phyloP scores from a whole-genome alignment of 257 asterid species.

The Nicotiana benthamiana region DNA sequence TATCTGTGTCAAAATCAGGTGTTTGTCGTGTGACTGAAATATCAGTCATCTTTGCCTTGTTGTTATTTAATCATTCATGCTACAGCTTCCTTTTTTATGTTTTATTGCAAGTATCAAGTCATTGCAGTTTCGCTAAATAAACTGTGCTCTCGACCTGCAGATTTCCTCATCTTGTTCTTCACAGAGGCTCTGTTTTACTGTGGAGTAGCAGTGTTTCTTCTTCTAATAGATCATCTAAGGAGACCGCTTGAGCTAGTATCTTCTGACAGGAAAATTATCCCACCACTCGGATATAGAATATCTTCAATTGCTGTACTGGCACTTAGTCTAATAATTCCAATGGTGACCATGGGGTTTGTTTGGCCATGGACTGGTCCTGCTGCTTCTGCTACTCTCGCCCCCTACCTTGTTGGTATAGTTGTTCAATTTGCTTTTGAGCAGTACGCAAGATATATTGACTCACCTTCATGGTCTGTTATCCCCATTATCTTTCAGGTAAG shows the following conservation, averaged over 20 bases:
- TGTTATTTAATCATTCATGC: neutral
- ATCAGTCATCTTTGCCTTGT: neutral
- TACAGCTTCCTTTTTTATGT: neutral
- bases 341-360: constrained; percentile 88
- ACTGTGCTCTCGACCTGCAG: constrained; percentile 35
- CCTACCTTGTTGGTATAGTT: constrained; percentile 84
- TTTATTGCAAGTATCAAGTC: neutral
- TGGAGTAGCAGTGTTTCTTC: constrained; percentile 77
- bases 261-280: constrained; percentile 24
- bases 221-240: constrained; percentile 54
- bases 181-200: constrained; percentile 93
- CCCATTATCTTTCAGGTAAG: constrained; percentile 85
- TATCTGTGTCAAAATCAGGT: neutral
- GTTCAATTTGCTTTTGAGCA: constrained; percentile 90
- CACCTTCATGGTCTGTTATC: constrained; percentile 85
- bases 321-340: constrained; percentile 73
- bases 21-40: neutral
- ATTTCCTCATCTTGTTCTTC: constrained; percentile 89
- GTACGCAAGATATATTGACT: constrained; percentile 54
- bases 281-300: constrained; percentile 53
- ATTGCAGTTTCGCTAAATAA: neutral
- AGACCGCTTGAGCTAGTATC: constrained; percentile 39
- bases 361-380: constrained; percentile 99
- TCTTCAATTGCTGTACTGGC: constrained; percentile 76
- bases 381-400: constrained; percentile 96